Evolutionary conservation across 805 yeast species (phyloP).

Genomic region (Suhomyces tanzawaensis): DNA sequence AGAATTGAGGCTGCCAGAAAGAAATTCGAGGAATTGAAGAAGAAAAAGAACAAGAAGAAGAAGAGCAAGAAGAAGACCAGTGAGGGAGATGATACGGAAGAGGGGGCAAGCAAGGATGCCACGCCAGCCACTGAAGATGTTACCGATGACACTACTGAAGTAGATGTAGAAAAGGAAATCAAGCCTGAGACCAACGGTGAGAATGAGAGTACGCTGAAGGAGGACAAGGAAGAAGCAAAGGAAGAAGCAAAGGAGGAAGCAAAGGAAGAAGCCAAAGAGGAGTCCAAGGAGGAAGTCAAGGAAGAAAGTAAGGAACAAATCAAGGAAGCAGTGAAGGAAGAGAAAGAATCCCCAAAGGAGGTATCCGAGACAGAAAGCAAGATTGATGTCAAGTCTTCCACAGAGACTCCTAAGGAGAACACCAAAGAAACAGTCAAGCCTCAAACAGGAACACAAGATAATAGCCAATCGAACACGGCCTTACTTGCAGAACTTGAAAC

Average conservation of each 20-base stretch:
- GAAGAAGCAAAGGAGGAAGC: conserved; percentile 7
- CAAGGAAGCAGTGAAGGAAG: neutral
- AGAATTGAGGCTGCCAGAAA: conserved; percentile 73
- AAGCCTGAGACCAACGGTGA: conserved; percentile 48
- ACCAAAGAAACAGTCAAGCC: neutral
- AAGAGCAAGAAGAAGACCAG: conserved; percentile 48
- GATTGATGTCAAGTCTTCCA: neutral
- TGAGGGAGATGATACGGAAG: conserved; percentile 12
- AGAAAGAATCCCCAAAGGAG: neutral
- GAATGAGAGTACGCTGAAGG: too few species aligned
- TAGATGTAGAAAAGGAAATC: conserved; percentile 56
- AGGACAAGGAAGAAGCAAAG: conserved; percentile 5
- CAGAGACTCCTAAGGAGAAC: conserved; percentile 6
- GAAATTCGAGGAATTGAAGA: conserved; percentile 67
- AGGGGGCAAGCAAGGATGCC: conserved; percentile 9
- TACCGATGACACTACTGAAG: conserved; percentile 64
- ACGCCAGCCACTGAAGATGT: conserved; percentile 7
- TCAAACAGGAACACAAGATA: neutral
- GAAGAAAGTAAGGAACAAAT: conserved; percentile 2
- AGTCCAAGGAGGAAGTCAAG: conserved; percentile 5
- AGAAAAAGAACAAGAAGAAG: conserved; percentile 51
- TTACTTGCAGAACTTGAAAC: conserved; percentile 1
- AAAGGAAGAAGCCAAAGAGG: conserved; percentile 6
- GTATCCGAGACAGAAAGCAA: conserved; percentile 6
- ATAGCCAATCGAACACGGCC: neutral